These are phyloP conservation scores for Lasiosphaeria hispida DNA, from an alignment of 495 filamentous ascomycete genomes.

Conservation along the genomic window DNA sequence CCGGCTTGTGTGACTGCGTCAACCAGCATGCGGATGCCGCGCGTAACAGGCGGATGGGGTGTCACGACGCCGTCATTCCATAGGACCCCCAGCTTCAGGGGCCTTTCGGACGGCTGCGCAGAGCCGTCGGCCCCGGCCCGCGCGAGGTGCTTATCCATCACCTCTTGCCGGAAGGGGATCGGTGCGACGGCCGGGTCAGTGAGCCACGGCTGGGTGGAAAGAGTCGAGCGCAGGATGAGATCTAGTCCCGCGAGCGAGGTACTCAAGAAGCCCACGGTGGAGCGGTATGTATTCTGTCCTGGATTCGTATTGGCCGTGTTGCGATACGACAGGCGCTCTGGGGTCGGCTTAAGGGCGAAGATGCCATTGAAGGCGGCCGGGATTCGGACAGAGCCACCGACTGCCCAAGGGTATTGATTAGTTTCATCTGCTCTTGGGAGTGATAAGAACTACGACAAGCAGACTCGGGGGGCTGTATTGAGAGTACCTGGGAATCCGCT, in stretches of 20 bases:
- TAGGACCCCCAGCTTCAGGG: constrained; percentile 51
- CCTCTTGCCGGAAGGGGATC: constrained; percentile 29
- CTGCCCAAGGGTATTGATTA: neutral
- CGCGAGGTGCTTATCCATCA: constrained; percentile 7
- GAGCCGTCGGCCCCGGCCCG: constrained; percentile 12
- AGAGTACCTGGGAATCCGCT: too few relatives aligned
- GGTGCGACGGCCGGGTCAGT: constrained; percentile 30
- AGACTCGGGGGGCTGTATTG: too few relatives aligned
- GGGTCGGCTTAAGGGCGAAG: constrained; percentile 59
- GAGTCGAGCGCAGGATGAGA: constrained; percentile 33
- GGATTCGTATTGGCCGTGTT: constrained; percentile 34
- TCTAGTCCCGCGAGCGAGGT: constrained; percentile 28
- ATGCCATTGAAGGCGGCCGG: constrained; percentile 59
- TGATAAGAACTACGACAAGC: too few relatives aligned
- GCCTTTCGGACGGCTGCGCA: neutral
- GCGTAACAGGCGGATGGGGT: constrained; percentile 52
- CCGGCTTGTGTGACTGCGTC: constrained; percentile 36
- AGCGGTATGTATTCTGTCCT: constrained; percentile 35
- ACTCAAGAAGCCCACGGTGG: constrained; percentile 27
- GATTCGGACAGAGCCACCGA: constrained; percentile 61
- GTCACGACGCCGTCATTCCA: constrained; percentile 53
- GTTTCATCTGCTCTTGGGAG: neutral
- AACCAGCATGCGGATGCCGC: constrained; percentile 40
- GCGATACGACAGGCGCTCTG: constrained; percentile 52
- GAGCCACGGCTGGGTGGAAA: constrained; percentile 30